Evolutionary conservation across 2,329 filamentous ascomycete species (phyloP).

Genomic region (Ceratocystiopsis minuta): DNA sequence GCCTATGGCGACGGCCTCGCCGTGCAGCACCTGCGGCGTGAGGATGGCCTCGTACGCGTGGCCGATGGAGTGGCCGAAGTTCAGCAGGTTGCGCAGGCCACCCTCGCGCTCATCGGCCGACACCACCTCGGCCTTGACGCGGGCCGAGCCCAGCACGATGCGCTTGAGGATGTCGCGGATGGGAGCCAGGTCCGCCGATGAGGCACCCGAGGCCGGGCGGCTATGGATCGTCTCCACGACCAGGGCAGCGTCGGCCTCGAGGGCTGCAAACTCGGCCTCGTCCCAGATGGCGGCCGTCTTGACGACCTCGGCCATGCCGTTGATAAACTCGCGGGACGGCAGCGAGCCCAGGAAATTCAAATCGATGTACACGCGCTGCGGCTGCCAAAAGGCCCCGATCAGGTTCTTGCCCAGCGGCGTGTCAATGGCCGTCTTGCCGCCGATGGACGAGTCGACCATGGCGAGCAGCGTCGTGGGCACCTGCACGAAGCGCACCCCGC

Average conservation of each 20-base stretch:
- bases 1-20: slow-evolving; percentile 88
- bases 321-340: slow-evolving; percentile 83
- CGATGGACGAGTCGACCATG: slow-evolving; percentile 98
- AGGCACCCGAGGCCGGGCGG: slow-evolving; percentile 18
- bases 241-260: slow-evolving; percentile 63
- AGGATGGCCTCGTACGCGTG: slow-evolving; percentile 93
- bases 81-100: slow-evolving; percentile 80
- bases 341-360: slow-evolving; percentile 80
- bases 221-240: slow-evolving; percentile 58
- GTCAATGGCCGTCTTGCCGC: slow-evolving; percentile 96
- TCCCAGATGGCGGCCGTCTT: slow-evolving; percentile 97
- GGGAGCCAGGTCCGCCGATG: slow-evolving; percentile 42
- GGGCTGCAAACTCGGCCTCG: slow-evolving; percentile 63
- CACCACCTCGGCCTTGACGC: slow-evolving; percentile 85
- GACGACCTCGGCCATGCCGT: slow-evolving; percentile 96
- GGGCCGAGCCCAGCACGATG: slow-evolving; percentile 77
- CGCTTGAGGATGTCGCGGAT: slow-evolving; percentile 56
- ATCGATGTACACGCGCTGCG: slow-evolving; percentile 84
- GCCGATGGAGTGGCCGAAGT: slow-evolving; percentile 95
- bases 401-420: slow-evolving; percentile 92
- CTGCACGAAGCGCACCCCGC: slow-evolving; percentile 87
- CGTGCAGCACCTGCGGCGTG: slow-evolving; percentile 87
- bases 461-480: slow-evolving; percentile 86
- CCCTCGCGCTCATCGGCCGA: slow-evolving; percentile 89
- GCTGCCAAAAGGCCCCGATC: slow-evolving; percentile 93